phyloP scores from a whole-genome alignment of 129 eudicot genomes.

The Flaveria bidentis region DNA sequence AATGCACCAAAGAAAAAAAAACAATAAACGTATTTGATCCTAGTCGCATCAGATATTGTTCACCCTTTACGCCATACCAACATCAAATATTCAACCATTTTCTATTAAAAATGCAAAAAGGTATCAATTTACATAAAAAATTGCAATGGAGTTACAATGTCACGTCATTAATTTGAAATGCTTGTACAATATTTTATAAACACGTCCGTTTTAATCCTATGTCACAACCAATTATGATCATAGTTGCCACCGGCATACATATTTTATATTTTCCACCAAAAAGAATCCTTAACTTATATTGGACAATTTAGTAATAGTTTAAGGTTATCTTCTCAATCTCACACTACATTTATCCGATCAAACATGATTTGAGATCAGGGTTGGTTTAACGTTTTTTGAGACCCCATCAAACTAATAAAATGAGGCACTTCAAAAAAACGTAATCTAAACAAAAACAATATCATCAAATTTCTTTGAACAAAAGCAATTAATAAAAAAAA shows the following conservation, averaged over 20 bases:
- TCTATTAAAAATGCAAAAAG: neutral
- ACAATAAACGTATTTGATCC: no score
- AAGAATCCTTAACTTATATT: slow-evolving; percentile 11
- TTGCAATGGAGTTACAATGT: neutral
- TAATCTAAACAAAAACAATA: no score
- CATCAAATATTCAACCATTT: neutral
- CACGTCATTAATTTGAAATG: slow-evolving; percentile 4
- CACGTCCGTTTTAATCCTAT: neutral
- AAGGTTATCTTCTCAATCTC: neutral
- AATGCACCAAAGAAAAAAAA: no score
- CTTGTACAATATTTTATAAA: neutral
- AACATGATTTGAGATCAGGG: neutral
- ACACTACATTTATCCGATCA: slow-evolving; percentile 3
- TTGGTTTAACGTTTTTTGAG: no score
- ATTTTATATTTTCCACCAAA: no score
- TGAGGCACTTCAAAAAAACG: no score
- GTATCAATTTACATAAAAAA: neutral
- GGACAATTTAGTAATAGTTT: slow-evolving; percentile 5
- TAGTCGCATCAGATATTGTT: neutral
- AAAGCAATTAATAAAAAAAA: no score
- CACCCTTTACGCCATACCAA: neutral
- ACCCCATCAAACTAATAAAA: no score
- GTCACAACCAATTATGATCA: neutral
- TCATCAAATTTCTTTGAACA: no score
- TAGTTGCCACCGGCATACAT: neutral